A percentile compares a stretch with the other conserved stretches of the same genome.
Conservation (phyloP, 805 yeast genomes). For the Priceomyces carsonii region DNA sequence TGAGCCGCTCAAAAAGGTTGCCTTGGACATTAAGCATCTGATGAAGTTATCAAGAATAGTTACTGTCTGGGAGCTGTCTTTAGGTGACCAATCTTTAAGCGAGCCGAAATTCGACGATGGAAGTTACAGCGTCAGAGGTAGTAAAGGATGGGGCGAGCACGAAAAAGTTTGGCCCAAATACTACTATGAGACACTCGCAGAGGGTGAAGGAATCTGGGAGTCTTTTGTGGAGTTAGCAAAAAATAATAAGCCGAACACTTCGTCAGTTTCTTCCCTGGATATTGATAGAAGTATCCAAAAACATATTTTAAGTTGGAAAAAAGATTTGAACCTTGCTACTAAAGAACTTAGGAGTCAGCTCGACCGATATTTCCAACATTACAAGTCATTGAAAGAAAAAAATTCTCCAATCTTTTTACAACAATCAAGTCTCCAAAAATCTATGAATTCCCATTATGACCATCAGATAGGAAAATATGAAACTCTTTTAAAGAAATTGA, state of each 20-base stretch:
- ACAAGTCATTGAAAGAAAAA: slow-evolving; percentile 11
- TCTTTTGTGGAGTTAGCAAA: slow-evolving; percentile 16
- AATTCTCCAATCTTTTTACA: slow-evolving; percentile 11
- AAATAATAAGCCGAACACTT: not conserved
- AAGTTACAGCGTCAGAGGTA: slow-evolving; percentile 27
- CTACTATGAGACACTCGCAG: slow-evolving; percentile 26
- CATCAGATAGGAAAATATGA: slow-evolving; percentile 12
- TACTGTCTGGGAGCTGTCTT: slow-evolving; percentile 27
- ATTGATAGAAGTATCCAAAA: not conserved
- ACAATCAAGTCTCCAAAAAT: slow-evolving; percentile 13
- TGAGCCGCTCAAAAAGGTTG: slow-evolving; percentile 23
- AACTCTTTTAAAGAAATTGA: slow-evolving; percentile 14
- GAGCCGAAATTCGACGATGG: slow-evolving; percentile 25
- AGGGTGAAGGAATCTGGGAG: slow-evolving; percentile 40
- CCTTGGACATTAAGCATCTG: slow-evolving; percentile 34
- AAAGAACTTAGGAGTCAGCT: slow-evolving; percentile 12
- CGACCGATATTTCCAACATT: slow-evolving; percentile 13
- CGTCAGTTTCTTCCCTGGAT: not conserved
- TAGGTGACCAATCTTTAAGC: slow-evolving; percentile 4
- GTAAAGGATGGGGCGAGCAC: slow-evolving; percentile 26
- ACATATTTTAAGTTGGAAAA: slow-evolving; percentile 11
- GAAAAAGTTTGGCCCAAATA: slow-evolving; percentile 29
- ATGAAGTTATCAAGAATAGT: slow-evolving; percentile 20
- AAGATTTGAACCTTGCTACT: slow-evolving; percentile 9
- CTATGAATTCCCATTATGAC: slow-evolving; percentile 16